phyloP scores from a whole-genome alignment of 768 basidiomycete genomes.

The Kondoa subrosea region DNA sequence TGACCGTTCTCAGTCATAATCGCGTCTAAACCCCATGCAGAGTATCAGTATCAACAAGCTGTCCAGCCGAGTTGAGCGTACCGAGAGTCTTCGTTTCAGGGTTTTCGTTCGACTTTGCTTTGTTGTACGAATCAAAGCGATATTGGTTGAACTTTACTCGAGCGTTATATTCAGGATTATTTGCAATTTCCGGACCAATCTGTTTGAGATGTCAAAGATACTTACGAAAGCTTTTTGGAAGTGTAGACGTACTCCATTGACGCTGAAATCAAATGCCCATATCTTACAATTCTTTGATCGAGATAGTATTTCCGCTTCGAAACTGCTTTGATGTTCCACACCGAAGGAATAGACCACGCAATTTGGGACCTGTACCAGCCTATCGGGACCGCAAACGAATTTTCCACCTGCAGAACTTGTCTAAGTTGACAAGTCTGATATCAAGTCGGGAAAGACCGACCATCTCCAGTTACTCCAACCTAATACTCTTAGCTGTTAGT shows the following conservation, averaged over 20 bases:
- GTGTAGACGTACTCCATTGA: neutral
- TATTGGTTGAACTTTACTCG: neutral
- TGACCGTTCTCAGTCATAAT: conserved; percentile 1
- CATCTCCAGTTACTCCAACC: too few species aligned
- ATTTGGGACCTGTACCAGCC: neutral
- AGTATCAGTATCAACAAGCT: neutral
- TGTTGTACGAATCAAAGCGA: neutral
- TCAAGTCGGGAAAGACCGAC: too few species aligned
- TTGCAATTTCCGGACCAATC: conserved; percentile 4
- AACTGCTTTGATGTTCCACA: neutral
- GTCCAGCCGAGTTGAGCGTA: neutral
- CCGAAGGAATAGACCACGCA: conserved; percentile 1
- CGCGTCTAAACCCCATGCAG: neutral
- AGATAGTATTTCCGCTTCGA: conserved; percentile 1
- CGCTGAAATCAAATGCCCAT: conserved; percentile 5
- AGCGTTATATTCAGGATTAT: neutral
- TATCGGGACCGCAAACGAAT: neutral
- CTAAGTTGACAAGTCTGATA: too few species aligned
- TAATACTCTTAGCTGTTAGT: too few species aligned
- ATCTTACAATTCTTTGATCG: conserved; percentile 2
- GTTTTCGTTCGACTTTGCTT: neutral
- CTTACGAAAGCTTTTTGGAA: neutral
- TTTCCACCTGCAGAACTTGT: too few species aligned
- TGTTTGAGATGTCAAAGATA: neutral
- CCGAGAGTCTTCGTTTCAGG: conserved; percentile 1